Conservation (phyloP, 2,329 filamentous ascomycete species). For the Fusarium pseudoanthophilum region DNA sequence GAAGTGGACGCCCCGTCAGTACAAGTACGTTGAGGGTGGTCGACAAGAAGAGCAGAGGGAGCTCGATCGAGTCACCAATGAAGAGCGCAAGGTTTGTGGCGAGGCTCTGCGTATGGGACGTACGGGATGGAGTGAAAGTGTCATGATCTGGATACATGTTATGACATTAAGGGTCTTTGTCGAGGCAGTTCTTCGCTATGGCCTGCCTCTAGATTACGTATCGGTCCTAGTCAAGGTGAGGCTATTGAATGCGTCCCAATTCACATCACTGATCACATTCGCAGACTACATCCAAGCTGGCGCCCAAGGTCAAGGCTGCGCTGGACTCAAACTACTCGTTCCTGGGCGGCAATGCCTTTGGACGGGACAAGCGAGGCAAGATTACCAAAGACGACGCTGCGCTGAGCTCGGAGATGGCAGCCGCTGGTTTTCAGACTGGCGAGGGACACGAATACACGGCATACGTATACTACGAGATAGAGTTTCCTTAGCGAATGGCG, state of each 20-base stretch:
- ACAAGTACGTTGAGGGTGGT: conserved; percentile 90
- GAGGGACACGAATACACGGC: conserved; percentile 90
- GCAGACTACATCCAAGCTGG: conserved; percentile 84
- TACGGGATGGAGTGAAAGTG: conserved; percentile 94
- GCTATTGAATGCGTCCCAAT: neutral
- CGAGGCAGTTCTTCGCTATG: conserved; percentile 96
- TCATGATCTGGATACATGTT: conserved; percentile 96
- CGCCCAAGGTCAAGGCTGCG: conserved; percentile 80
- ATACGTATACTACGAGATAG: conserved; percentile 97
- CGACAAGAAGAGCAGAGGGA: conserved; percentile 90
- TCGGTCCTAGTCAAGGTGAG: conserved; percentile 85
- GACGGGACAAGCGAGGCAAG: conserved; percentile 91
- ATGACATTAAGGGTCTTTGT: conserved; percentile 93
- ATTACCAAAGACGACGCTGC: conserved; percentile 89
- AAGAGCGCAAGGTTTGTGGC: conserved; percentile 92
- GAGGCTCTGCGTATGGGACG: conserved; percentile 87
- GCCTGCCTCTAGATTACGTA: conserved; percentile 89
- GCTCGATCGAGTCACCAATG: conserved; percentile 80
- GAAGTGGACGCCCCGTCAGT: conserved; percentile 94
- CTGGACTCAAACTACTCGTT: conserved; percentile 90
- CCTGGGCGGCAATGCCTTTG: conserved; percentile 93
- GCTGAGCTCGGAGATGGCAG: conserved; percentile 84
- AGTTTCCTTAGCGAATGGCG: conserved; percentile 64
- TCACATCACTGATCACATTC: conserved; percentile 22
- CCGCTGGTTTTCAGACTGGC: conserved; percentile 72